A percentile compares a stretch with the other conserved stretches of the same genome.
Evolutionary conservation across 306 rosid genomes (phyloP).

Genomic region (Medicago ruthenica): DNA sequence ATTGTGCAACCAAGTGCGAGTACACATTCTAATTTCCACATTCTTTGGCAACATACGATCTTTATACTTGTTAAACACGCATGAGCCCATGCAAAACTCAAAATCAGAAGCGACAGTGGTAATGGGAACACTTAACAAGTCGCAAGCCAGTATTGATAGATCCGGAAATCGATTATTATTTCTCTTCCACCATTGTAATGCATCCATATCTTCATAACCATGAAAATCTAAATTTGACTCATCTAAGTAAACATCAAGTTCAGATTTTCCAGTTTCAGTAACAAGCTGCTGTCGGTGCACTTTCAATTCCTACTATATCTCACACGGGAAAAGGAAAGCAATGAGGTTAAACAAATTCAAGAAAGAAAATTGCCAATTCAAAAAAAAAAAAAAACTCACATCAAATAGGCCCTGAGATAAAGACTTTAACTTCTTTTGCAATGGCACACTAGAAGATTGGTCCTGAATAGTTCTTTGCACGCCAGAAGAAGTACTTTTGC

Average conservation of each 20-base stretch:
- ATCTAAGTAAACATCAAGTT: conserved; percentile 14
- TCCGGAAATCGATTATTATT: background rate
- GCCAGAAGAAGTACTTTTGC: background rate
- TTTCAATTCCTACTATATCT: conserved; percentile 25
- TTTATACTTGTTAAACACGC: conserved; percentile 2
- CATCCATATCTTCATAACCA: background rate
- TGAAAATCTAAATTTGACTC: background rate
- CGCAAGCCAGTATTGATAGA: background rate
- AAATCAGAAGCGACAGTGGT: background rate
- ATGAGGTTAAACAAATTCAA: background rate
- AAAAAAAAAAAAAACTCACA: background rate
- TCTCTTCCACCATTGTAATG: conserved; percentile 5
- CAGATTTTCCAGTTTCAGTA: background rate
- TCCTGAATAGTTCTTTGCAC: background rate
- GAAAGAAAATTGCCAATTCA: background rate
- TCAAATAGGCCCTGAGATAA: background rate
- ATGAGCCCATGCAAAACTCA: background rate
- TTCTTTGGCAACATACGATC: background rate
- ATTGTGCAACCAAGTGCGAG: background rate
- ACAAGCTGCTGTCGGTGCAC: background rate
- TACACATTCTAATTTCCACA: background rate
- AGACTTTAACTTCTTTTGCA: conserved; percentile 1
- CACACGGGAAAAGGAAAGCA: background rate
- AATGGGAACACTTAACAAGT: conserved; percentile 3
- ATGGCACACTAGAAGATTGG: background rate